A percentile compares a stretch with the other conserved stretches of the same genome.
Conservation (phyloP, 2,329 filamentous ascomycete genomes). For the Curvularia sp. region DNA sequence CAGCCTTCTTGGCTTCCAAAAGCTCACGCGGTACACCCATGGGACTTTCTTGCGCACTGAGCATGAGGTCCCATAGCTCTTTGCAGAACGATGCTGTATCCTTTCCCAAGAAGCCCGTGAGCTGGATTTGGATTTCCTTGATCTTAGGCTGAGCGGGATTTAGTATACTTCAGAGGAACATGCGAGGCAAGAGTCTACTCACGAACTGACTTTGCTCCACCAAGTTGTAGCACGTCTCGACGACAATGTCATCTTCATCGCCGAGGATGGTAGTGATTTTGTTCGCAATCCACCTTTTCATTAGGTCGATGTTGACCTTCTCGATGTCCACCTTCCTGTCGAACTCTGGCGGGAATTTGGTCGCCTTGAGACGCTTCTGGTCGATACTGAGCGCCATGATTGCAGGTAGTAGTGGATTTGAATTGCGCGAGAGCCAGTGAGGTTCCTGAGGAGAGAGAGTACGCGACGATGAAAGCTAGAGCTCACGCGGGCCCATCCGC, state of each 20-base stretch:
- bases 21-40: constrained; percentile 94
- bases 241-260: constrained; percentile 95
- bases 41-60: constrained; percentile 87
- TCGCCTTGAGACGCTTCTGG: constrained; percentile 86
- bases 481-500: constrained; percentile 21
- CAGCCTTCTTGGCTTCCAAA: constrained; percentile 93
- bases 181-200: constrained; percentile 50
- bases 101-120: constrained; percentile 94
- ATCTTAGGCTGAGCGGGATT: constrained; percentile 77
- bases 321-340: constrained; percentile 95
- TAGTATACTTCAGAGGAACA: constrained; percentile 14
- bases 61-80: constrained; percentile 87
- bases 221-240: constrained; percentile 77
- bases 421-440: constrained; percentile 3
- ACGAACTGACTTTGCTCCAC: constrained; percentile 79
- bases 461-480: constrained; percentile 20
- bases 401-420: constrained; percentile 5
- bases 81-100: constrained; percentile 90
- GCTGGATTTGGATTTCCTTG: constrained; percentile 91
- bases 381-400: constrained; percentile 84
- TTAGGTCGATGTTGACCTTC: constrained; percentile 96
- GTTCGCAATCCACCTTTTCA: constrained; percentile 98
- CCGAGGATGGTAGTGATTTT: constrained; percentile 87
- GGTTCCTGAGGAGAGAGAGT: constrained; percentile 9
- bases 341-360: constrained; percentile 93